Conservation (phyloP, 345 rosid genomes). For the Melastoma malabathricum region DNA sequence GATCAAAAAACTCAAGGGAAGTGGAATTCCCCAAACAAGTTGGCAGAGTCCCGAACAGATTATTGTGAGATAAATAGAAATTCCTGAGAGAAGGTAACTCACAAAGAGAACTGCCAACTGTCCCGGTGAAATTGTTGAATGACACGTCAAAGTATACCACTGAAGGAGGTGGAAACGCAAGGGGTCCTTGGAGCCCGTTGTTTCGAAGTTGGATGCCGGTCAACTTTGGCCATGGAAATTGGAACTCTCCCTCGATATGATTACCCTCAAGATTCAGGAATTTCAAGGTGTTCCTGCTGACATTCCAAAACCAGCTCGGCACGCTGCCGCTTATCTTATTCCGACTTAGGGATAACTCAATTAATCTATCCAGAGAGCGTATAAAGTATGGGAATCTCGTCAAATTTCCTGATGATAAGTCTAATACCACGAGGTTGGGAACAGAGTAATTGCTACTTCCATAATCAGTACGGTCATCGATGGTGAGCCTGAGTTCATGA, state of each 20-base stretch:
- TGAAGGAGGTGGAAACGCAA: no score
- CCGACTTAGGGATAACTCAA: rapidly evolving
- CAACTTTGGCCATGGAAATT: background rate
- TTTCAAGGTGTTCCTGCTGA: background rate
- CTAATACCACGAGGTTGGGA: no score
- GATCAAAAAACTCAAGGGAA: background rate
- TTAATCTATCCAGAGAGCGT: background rate
- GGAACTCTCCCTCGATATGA: background rate
- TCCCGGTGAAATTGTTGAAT: background rate
- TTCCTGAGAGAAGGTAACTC: background rate
- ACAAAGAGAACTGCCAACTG: background rate
- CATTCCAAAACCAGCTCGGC: background rate
- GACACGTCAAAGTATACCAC: no score
- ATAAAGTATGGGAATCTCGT: background rate
- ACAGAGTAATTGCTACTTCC: no score
- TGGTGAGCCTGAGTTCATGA: no score
- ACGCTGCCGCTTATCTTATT: background rate
- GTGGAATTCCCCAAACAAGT: no score
- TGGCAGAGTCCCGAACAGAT: no score
- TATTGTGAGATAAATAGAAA: no score
- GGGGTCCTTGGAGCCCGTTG: no score
- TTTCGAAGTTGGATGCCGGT: no score
- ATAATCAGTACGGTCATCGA: no score
- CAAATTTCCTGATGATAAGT: no score
- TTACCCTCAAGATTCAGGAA: rapidly evolving